phyloP scores from a whole-genome alignment of 129 eudicot genomes.

The Lactuca sativa region DNA sequence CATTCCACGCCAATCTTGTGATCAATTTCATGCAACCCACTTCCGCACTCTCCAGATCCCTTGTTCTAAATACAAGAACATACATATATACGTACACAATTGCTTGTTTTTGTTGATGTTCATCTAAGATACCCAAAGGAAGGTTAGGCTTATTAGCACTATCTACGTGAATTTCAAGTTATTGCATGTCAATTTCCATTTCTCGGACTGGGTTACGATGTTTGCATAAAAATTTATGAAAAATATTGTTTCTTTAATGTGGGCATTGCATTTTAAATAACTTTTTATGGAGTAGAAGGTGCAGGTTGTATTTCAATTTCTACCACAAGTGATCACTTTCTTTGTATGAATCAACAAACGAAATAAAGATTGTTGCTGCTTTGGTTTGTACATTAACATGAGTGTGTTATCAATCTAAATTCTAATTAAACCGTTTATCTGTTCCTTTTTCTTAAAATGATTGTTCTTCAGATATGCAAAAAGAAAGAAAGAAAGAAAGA shows the following conservation, averaged over 20 bases:
- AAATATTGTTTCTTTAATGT: neutral
- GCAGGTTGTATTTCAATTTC: constrained; percentile 12
- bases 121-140: constrained; percentile 6
- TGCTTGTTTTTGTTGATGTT: constrained; percentile 7
- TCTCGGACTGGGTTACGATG: neutral
- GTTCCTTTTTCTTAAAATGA: neutral
- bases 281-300: neutral
- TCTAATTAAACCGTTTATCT: neutral
- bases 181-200: constrained; percentile 6
- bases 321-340: constrained; percentile 10
- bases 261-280: neutral
- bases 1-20: neutral
- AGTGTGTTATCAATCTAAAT: neutral
- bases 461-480: constrained; percentile 10
- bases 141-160: neutral
- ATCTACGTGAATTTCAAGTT: neutral
- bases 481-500: neutral
- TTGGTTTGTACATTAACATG: constrained; percentile 3
- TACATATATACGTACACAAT: neutral
- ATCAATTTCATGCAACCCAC: constrained; percentile 8
- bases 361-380: constrained; percentile 13
- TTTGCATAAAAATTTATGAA: neutral
- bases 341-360: constrained; percentile 21
- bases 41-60: neutral
- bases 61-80: neutral